Conservation (phyloP, 441 rosid genomes). For the Adansonia grandidieri region DNA sequence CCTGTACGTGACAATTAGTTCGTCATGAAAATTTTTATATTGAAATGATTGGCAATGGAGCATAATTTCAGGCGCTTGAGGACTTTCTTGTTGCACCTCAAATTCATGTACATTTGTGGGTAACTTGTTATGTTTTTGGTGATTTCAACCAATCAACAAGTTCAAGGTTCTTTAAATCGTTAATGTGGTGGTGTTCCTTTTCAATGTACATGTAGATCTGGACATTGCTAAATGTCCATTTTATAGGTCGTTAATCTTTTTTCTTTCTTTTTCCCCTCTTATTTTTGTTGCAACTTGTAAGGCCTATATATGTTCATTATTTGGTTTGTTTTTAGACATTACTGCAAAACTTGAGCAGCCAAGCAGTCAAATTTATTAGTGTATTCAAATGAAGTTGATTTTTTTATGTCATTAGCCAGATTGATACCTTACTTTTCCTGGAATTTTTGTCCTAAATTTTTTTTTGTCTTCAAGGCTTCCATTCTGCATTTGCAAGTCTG, state of each 20-base stretch:
- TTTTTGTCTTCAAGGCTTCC: neutral
- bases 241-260: conserved; percentile 31
- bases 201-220: conserved; percentile 30
- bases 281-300: conserved; percentile 14
- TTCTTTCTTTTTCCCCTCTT: conserved; percentile 6
- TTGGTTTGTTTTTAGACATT: neutral
- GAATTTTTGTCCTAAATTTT: neutral
- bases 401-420: neutral
- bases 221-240: conserved; percentile 40
- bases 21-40: neutral
- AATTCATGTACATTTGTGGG: conserved; percentile 34
- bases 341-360: neutral
- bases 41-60: conserved; percentile 28
- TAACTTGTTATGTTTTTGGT: conserved; percentile 30
- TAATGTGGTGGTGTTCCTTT: conserved; percentile 27
- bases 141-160: conserved; percentile 24
- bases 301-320: no score
- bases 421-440: neutral
- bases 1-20: conserved; percentile 29
- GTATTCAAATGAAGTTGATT: neutral
- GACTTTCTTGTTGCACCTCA: conserved; percentile 35
- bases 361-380: neutral
- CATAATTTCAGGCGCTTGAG: conserved; percentile 29
- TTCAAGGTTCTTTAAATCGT: conserved; percentile 30
- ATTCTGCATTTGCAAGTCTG: neutral